These are phyloP conservation scores for Zasmidium citrigriseum DNA, from an alignment of 2,329 filamentous ascomycete species.

Conservation along the genomic window DNA sequence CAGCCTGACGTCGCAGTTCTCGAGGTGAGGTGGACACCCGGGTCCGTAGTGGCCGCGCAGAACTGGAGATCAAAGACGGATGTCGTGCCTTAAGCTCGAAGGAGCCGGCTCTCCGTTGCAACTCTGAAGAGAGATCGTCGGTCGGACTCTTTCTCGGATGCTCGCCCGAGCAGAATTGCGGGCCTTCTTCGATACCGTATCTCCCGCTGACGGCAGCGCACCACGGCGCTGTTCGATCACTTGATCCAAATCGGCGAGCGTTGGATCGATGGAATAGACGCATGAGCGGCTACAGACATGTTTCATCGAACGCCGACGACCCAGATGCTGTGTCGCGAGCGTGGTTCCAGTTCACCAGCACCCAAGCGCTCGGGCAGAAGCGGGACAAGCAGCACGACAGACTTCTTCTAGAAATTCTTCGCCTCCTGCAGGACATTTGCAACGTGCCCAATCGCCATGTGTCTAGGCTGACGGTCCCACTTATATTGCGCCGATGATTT, in stretches of 20 bases:
- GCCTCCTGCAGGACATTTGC: background rate
- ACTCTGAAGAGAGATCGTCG: background rate
- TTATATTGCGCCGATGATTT: background rate
- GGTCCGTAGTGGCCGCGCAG: background rate
- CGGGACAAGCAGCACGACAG: background rate
- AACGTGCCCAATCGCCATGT: conserved; percentile 9
- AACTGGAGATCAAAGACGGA: background rate
- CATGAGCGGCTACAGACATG: background rate
- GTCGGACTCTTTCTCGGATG: background rate
- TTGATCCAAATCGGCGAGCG: background rate
- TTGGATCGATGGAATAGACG: background rate
- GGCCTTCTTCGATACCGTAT: background rate
- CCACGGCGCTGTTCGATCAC: background rate
- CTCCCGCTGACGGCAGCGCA: background rate
- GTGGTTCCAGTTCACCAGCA: background rate
- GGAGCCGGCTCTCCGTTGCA: background rate
- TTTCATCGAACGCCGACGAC: background rate
- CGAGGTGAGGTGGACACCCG: background rate
- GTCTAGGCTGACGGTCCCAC: background rate
- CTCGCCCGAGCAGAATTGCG: background rate
- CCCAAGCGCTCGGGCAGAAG: background rate
- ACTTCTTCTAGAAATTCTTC: conserved; percentile 5
- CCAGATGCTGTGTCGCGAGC: background rate
- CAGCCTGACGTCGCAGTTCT: background rate
- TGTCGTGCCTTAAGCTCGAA: background rate